Evolutionary conservation across 257 asterid species (phyloP), one percentile per base, ranked within the genome.

Genomic region (Parsonsia alboflavescens): DNA sequence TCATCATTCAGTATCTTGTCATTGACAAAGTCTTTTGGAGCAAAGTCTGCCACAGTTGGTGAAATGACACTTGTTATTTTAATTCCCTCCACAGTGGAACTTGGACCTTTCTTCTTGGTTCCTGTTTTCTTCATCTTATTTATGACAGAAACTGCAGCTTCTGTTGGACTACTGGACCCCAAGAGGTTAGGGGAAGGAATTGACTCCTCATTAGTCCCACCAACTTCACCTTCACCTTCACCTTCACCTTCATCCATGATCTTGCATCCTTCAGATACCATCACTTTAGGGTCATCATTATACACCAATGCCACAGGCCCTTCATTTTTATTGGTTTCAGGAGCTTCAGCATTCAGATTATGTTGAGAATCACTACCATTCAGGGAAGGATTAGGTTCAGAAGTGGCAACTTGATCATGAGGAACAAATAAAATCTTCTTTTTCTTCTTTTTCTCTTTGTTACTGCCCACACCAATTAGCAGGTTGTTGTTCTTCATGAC

Each of bases 101-200:
- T 73, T 66, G 64, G 62, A 50, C 75, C 56, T 15, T 68, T 74
- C 72, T 74, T 72, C 85, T 71, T 81, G 69, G 75, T 33, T 69
- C 73, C 68, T 70, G 24, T 76, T 71, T 72, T 81, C 74, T 78
- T 82, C 36, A 53, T 78, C 72, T 33, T 69, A 39, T 53, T 54
- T 42, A 56, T 66, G 52, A 73, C 64, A 76, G 70, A 68, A 42
- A 22, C 41, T 48, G 22, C 26, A 42, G 10, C 53, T 70, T 58
- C 80, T 33, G 16, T 42, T 41, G 52, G 77, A 71, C 64, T 68
- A 42, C 50, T 26, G n/a, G 61, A 17, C 22, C 49, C 77, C n/a
- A 28, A 9, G 36, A 33, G 67, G 10, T 68, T 48, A 68, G 58
- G 70, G 56, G 70, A 24, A 46, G 30, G 74, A 17, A 66, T 10